phyloP scores from a whole-genome alignment of 768 basidiomycete species.

The Pilatotrama ljubarskyi region DNA sequence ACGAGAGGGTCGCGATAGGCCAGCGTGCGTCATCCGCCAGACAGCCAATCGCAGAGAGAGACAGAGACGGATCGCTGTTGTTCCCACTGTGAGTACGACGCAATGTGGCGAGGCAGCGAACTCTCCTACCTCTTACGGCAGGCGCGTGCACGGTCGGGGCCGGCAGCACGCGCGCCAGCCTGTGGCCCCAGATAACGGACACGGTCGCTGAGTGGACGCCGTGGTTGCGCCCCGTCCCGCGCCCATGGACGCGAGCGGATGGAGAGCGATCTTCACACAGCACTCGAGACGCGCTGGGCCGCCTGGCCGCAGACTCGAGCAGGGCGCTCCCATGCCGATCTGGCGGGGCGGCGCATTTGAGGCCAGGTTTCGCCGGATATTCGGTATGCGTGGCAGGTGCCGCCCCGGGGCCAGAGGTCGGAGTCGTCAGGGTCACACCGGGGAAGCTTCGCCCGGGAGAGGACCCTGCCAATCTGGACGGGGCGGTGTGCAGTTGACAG shows the following conservation, averaged over 20 bases:
- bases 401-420: slow-evolving; percentile 4
- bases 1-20: neutral
- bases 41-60: neutral
- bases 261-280: slow-evolving; percentile 14
- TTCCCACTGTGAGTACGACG: slow-evolving; percentile 22
- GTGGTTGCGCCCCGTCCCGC: slow-evolving; percentile 1
- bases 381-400: slow-evolving; percentile 12
- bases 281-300: neutral
- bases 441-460: slow-evolving; percentile 2
- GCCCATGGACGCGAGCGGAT: slow-evolving; percentile 9
- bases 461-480: neutral
- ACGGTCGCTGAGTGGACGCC: neutral
- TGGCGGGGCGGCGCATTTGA: slow-evolving; percentile 11
- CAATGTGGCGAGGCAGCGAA: neutral
- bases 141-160: slow-evolving; percentile 10
- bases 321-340: slow-evolving; percentile 17
- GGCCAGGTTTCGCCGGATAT: slow-evolving; percentile 18
- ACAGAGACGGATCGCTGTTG: neutral
- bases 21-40: neutral
- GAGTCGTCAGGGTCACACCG: slow-evolving; percentile 2
- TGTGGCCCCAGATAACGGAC: slow-evolving; percentile 1
- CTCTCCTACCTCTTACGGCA: slow-evolving; percentile 10
- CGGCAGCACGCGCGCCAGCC: neutral
- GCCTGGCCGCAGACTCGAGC: neutral
- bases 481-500: neutral